A percentile compares a stretch with the other conserved stretches of the same genome.
Conservation (phyloP, 768 basidiomycete species). For the Calocera viscosa region DNA sequence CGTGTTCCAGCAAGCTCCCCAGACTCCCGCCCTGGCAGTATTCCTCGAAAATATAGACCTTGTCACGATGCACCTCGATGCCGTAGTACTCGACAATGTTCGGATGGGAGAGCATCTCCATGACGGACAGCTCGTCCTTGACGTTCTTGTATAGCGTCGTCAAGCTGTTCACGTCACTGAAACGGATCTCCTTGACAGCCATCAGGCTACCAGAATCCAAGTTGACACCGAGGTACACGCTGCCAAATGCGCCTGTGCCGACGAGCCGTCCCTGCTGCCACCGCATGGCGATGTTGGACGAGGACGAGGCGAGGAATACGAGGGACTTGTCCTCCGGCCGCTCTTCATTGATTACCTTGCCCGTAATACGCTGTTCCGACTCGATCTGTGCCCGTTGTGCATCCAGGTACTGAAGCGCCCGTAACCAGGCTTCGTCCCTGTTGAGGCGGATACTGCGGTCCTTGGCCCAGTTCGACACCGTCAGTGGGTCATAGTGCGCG, state of each 20-base stretch:
- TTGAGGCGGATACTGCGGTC: slow-evolving; percentile 53
- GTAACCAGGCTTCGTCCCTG: slow-evolving; percentile 54
- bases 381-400: slow-evolving; percentile 45
- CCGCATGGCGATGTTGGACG: slow-evolving; percentile 84
- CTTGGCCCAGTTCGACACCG: slow-evolving; percentile 13
- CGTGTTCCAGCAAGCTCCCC: slow-evolving; percentile 76
- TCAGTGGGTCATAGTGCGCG: slow-evolving; percentile 14
- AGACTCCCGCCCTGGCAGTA: slow-evolving; percentile 94
- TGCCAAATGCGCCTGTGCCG: slow-evolving; percentile 96
- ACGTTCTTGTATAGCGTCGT: slow-evolving; percentile 86
- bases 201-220: slow-evolving; percentile 90
- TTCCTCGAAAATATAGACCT: slow-evolving; percentile 98
- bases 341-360: slow-evolving; percentile 87
- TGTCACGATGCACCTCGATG: slow-evolving; percentile 96
- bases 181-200: slow-evolving; percentile 99
- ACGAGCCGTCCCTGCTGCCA: slow-evolving; percentile 99
- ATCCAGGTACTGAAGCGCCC: slow-evolving; percentile 54
- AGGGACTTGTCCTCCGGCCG: slow-evolving; percentile 87
- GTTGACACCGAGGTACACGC: slow-evolving; percentile 98
- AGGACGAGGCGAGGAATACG: slow-evolving; percentile 89
- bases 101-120: slow-evolving; percentile 95
- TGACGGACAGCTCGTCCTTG: slow-evolving; percentile 88
- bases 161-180: slow-evolving; percentile 80
- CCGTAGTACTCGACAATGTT: slow-evolving; percentile 99
- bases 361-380: slow-evolving; percentile 61